These are phyloP conservation scores for Geotrichum siamense DNA, from an alignment of 1,139 yeast genomes.

Conservation along the genomic window DNA sequence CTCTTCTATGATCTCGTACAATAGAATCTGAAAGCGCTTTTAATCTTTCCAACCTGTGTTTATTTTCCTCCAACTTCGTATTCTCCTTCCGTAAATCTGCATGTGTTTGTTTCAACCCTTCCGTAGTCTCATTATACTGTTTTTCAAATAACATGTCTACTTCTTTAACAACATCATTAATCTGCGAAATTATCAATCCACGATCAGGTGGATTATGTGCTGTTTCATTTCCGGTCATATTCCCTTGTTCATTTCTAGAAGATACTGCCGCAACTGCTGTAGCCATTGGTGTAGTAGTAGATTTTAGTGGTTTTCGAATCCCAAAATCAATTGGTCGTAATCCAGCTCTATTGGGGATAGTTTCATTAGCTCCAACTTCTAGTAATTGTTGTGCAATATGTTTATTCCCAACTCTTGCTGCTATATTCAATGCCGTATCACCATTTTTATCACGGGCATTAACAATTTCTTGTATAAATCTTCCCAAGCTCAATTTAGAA, in stretches of 20 bases:
- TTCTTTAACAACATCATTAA: conserved; percentile 33
- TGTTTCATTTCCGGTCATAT: not conserved
- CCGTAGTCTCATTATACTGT: conserved; percentile 44
- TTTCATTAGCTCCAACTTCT: conserved; percentile 81
- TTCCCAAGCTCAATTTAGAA: conserved; percentile 47
- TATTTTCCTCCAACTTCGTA: conserved; percentile 39
- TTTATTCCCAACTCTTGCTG: conserved; percentile 79
- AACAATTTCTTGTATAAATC: conserved; percentile 58
- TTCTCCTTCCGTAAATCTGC: conserved; percentile 46
- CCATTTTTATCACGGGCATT: conserved; percentile 80
- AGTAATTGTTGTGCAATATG: conserved; percentile 74
- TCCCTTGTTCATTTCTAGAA: too few species aligned
- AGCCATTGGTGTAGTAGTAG: not conserved
- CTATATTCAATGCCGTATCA: conserved; percentile 78
- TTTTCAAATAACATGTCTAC: conserved; percentile 43
- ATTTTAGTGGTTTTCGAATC: conserved; percentile 28
- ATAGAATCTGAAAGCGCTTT: conserved; percentile 39
- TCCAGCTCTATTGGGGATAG: conserved; percentile 74
- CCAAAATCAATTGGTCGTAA: conserved; percentile 84
- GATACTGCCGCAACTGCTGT: not conserved
- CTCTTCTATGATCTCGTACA: conserved; percentile 45
- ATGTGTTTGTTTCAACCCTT: conserved; percentile 42
- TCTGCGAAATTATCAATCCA: conserved; percentile 39
- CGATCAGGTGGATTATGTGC: conserved; percentile 28
- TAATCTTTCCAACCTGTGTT: conserved; percentile 41